These are phyloP conservation scores for Parasitella parasitica DNA, from an alignment of 371 early-diverging fungal species.

Conservation along the genomic window DNA sequence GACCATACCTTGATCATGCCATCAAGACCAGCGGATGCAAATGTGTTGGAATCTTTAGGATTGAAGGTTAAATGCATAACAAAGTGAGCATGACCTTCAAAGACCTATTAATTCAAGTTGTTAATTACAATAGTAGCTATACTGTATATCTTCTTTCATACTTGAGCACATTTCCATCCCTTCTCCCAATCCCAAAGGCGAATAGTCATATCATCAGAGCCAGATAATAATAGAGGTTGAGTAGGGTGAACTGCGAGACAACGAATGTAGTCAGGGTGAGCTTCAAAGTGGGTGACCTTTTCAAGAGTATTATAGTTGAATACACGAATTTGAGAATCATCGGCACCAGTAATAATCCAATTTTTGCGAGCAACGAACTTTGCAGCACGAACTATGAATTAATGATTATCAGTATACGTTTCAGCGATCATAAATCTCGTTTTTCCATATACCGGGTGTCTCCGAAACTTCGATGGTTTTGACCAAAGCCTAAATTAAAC, in stretches of 20 bases:
- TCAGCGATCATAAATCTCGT: background rate
- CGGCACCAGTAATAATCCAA: slow-evolving; percentile 96
- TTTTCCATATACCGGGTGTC: slow-evolving; percentile 64
- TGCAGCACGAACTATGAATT: slow-evolving; percentile 81
- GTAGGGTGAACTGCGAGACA: slow-evolving; percentile 95
- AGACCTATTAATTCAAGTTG: slow-evolving; percentile 44
- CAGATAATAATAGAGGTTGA: slow-evolving; percentile 90
- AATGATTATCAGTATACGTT: background rate
- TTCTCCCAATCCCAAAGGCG: slow-evolving; percentile 99
- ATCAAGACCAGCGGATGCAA: slow-evolving; percentile 94
- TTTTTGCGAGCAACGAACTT: slow-evolving; percentile 96
- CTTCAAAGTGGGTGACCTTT: slow-evolving; percentile 94
- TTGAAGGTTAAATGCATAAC: slow-evolving; percentile 97
- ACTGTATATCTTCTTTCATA: slow-evolving; percentile 14
- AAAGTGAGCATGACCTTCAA: slow-evolving; percentile 98
- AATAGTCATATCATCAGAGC: slow-evolving; percentile 98
- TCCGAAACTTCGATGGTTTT: slow-evolving; percentile 96
- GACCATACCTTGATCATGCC: slow-evolving; percentile 93
- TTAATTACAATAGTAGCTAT: background rate
- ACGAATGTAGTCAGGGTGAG: slow-evolving; percentile 98
- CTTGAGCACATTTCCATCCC: slow-evolving; percentile 94
- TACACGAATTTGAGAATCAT: slow-evolving; percentile 96
- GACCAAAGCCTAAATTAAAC: slow-evolving; percentile 69
- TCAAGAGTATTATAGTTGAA: slow-evolving; percentile 99
- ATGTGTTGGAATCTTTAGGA: slow-evolving; percentile 96